A percentile compares a stretch with the other conserved stretches of the same genome.
Conservation (phyloP, 164 flowering plant species). For the Macadamia tetraphylla region DNA sequence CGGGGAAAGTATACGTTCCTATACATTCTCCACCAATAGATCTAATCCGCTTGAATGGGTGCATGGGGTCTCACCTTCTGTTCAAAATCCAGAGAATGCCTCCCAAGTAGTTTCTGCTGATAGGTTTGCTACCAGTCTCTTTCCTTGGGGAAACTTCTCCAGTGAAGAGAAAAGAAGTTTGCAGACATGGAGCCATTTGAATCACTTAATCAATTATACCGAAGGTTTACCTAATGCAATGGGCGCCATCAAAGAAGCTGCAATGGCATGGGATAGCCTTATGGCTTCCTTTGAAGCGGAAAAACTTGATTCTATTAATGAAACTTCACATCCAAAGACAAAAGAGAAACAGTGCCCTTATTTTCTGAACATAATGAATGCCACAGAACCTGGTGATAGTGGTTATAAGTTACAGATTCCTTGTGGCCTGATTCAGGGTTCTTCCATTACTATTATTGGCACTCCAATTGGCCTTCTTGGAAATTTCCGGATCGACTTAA, state of each 20-base stretch:
- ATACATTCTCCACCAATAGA: conserved; percentile 33
- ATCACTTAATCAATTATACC: conserved; percentile 43
- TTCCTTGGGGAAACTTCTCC: conserved; percentile 52
- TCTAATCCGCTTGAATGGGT: conserved; percentile 73
- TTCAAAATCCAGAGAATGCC: conserved; percentile 38
- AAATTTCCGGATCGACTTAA: conserved; percentile 79
- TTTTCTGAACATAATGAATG: conserved; percentile 60
- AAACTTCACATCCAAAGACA: conserved; percentile 24
- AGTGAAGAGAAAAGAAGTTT: conserved; percentile 49
- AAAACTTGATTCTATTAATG: conserved; percentile 33
- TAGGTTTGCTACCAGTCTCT: conserved; percentile 40
- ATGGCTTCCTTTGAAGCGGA: conserved; percentile 55
- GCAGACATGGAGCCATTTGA: conserved; percentile 70
- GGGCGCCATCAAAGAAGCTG: conserved; percentile 86
- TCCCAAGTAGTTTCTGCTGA: conserved; percentile 54
- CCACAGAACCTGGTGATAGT: conserved; percentile 40
- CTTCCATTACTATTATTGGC: conserved; percentile 87
- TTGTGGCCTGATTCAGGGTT: conserved; percentile 95
- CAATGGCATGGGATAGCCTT: conserved; percentile 73
- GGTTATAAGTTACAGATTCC: conserved; percentile 59
- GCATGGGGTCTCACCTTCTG: conserved; percentile 30
- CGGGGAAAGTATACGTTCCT: conserved; percentile 33
- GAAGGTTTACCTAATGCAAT: conserved; percentile 68
- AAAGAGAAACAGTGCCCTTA: conserved; percentile 76
- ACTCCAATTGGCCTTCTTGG: conserved; percentile 92